phyloP scores from a whole-genome alignment of 805 yeast genomes.

The Yamadazyma philogaea region DNA sequence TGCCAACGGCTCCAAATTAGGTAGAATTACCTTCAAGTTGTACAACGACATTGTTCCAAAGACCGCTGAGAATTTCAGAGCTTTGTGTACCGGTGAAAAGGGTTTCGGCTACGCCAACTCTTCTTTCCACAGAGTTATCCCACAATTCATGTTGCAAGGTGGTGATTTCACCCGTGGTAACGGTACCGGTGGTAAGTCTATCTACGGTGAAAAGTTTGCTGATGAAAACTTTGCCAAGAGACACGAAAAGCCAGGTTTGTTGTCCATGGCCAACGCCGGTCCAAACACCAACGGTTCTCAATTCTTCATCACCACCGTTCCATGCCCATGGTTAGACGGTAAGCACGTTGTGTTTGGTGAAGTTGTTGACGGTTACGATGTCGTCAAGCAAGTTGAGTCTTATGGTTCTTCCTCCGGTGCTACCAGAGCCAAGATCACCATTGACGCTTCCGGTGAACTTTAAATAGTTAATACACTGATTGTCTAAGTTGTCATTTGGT shows the following conservation, averaged over 20 bases:
- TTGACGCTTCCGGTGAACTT: constrained; percentile 61
- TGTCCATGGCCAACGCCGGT: constrained; percentile 93
- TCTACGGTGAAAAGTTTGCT: constrained; percentile 66
- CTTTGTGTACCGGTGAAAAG: constrained; percentile 86
- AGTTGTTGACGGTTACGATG: constrained; percentile 61
- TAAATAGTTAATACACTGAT: constrained; percentile 3
- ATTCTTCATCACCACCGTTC: constrained; percentile 81
- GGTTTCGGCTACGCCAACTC: constrained; percentile 87
- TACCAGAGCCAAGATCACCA: constrained; percentile 60
- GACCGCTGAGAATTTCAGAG: constrained; percentile 79
- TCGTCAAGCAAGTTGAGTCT: constrained; percentile 58
- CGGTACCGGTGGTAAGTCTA: constrained; percentile 92
- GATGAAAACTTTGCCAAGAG: constrained; percentile 69
- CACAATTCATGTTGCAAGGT: constrained; percentile 94
- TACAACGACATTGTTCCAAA: constrained; percentile 60
- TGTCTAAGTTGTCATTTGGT: not conserved
- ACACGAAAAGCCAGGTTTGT: constrained; percentile 76
- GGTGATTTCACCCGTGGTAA: constrained; percentile 58
- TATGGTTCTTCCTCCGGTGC: constrained; percentile 67
- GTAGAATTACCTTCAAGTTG: constrained; percentile 78
- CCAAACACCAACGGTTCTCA: constrained; percentile 92
- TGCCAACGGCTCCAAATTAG: constrained; percentile 70
- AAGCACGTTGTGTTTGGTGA: constrained; percentile 79
- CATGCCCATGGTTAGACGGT: constrained; percentile 77
- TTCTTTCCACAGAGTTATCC: constrained; percentile 94